These are phyloP conservation scores for Pseudevernia furfuracea DNA, from an alignment of 495 filamentous ascomycete species.

Conservation along the genomic window DNA sequence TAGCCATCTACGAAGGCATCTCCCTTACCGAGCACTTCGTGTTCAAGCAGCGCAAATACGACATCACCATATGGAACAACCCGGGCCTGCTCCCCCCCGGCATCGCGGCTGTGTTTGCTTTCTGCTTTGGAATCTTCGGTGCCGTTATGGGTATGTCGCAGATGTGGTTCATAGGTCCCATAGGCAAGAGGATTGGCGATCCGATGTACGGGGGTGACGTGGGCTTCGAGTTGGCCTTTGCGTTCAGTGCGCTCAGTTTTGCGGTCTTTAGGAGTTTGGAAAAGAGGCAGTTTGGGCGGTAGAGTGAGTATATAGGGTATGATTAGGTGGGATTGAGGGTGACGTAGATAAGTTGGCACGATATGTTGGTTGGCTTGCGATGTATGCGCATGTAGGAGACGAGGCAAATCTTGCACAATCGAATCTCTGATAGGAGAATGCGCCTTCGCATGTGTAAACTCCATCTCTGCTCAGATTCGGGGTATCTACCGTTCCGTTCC, in stretches of 20 bases:
- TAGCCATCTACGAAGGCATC: slow-evolving; percentile 73
- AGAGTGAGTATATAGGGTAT: slow-evolving; percentile 3
- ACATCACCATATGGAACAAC: slow-evolving; percentile 52
- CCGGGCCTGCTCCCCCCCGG: slow-evolving; percentile 57
- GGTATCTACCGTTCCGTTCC: neutral
- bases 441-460: neutral
- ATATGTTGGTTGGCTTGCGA: neutral
- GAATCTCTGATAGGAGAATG: too few relatives aligned
- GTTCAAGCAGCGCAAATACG: slow-evolving; percentile 66
- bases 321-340: neutral
- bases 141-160: slow-evolving; percentile 74
- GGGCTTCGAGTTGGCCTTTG: slow-evolving; percentile 65
- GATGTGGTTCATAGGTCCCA: slow-evolving; percentile 65
- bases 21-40: slow-evolving; percentile 67
- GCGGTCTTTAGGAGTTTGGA: slow-evolving; percentile 44
- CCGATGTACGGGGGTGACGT: slow-evolving; percentile 59
- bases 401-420: neutral
- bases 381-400: neutral
- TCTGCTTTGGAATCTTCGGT: slow-evolving; percentile 62
- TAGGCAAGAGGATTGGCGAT: slow-evolving; percentile 55
- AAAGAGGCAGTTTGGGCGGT: slow-evolving; percentile 46
- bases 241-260: slow-evolving; percentile 44
- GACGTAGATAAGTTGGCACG: neutral
- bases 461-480: neutral
- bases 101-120: slow-evolving; percentile 60